Evolutionary conservation across 768 basidiomycete species (phyloP).

Genomic region (Plicaturopsis crispa): DNA sequence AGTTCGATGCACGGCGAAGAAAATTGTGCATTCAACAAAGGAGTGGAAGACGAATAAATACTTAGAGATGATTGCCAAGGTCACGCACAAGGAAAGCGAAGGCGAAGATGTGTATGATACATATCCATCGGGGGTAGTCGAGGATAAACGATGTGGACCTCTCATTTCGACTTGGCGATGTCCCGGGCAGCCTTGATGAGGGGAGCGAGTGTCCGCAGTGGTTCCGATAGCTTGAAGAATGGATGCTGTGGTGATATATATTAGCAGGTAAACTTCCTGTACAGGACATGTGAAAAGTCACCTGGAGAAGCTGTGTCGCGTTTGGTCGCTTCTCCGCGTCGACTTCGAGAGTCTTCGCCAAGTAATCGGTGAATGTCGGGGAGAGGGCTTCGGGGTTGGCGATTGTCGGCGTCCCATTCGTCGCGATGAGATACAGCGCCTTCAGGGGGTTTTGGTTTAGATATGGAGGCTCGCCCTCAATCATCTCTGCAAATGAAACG

Average conservation of each 20-base stretch:
- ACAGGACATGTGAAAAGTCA: constrained; percentile 24
- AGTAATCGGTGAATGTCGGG: constrained; percentile 80
- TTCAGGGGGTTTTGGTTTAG: constrained; percentile 95
- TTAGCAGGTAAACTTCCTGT: constrained; percentile 4
- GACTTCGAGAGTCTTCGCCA: constrained; percentile 84
- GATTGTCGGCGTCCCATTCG: constrained; percentile 95
- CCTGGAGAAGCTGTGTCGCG: constrained; percentile 73
- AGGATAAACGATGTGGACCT: neutral
- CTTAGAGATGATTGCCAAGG: neutral
- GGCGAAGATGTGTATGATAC: too few species aligned
- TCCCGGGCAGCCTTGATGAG: constrained; percentile 91
- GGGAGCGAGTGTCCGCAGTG: constrained; percentile 77
- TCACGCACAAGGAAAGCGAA: neutral
- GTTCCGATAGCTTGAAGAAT: constrained; percentile 86
- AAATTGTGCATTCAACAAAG: neutral
- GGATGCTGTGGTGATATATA: constrained; percentile 46
- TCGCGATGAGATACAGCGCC: constrained; percentile 95
- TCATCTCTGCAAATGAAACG: constrained; percentile 68
- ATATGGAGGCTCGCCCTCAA: constrained; percentile 95
- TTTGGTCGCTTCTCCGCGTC: constrained; percentile 91
- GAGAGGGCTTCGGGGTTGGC: constrained; percentile 81
- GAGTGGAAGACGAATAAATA: neutral
- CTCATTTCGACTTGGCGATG: constrained; percentile 54
- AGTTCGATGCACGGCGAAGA: neutral
- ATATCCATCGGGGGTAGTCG: too few species aligned